Evolutionary conservation across 768 basidiomycete species (phyloP).

Genomic region (Suillus placidus): DNA sequence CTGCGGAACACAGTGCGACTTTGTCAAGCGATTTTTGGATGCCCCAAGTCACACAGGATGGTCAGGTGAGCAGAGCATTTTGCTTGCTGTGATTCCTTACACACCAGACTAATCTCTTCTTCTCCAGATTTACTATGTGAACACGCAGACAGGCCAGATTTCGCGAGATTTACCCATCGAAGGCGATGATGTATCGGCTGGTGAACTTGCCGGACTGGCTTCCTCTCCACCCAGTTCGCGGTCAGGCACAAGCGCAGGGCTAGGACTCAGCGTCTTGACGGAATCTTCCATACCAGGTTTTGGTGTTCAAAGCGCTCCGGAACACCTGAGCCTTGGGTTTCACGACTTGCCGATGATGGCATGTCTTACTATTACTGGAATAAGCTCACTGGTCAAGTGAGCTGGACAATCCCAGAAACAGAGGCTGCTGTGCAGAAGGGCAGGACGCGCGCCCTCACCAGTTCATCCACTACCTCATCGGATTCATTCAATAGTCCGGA

Average conservation of each 20-base stretch:
- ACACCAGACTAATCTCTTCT: background rate
- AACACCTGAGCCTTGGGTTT: constrained; percentile 83
- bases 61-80: constrained; percentile 63
- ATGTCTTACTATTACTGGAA: constrained; percentile 81
- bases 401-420: constrained; percentile 68
- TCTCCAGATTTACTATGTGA: constrained; percentile 91
- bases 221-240: constrained; percentile 58
- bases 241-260: constrained; percentile 53
- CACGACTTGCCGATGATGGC: constrained; percentile 80
- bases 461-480: constrained; percentile 38
- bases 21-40: constrained; percentile 85
- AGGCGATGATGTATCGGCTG: constrained; percentile 64
- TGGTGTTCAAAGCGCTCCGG: constrained; percentile 60
- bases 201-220: constrained; percentile 61
- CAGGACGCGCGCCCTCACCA: constrained; percentile 36
- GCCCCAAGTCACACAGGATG: constrained; percentile 79
- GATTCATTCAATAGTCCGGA: constrained; percentile 24
- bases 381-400: constrained; percentile 63
- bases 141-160: constrained; percentile 82
- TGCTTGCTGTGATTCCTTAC: background rate
- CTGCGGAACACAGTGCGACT: constrained; percentile 32
- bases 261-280: constrained; percentile 44
- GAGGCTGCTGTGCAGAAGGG: constrained; percentile 31
- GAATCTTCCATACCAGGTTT: constrained; percentile 54
- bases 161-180: constrained; percentile 85